Evolutionary conservation across 2,329 filamentous ascomycete genomes (phyloP), one percentile per base, ranked within the genome.

Genomic region (Ceratocystis ficicola): DNA sequence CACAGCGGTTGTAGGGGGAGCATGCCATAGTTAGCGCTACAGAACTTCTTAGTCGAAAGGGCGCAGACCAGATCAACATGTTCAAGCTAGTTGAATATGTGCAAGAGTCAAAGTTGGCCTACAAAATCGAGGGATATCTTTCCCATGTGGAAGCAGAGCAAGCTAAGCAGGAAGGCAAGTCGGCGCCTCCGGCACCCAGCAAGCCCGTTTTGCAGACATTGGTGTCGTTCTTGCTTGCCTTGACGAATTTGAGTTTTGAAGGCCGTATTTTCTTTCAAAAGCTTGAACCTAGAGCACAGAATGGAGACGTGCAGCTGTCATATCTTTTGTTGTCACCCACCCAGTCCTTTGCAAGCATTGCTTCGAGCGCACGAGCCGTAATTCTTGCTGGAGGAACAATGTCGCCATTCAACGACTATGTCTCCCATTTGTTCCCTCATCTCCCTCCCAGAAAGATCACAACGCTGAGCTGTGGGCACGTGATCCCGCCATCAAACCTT

Each of bases 341-440:
- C 0, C 86, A 93, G 71, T 90, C 95, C 70, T 97, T 99, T 75
- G 87, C 87, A 6, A 88, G 92, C 10, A 88, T 97, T 63, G 90
- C 93, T 1, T 85, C 89, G 36, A 86, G 88, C 68, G 90, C 94
- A 0, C 82, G 91, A 67, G 89, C 93, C 1, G 88, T 99, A 2
- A 87, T 99, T 52, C 79, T 99, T 2, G 94, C 92, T 0, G 94
- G 94, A 67, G 94, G 94, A 25, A 99, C 94, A 30, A 97, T 99
- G 94, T 95, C 94, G 1, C 94, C 94, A 0, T 95, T 97, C 78
- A 83, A 87, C 28, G 94, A 97, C 76, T 99, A 96, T 75, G 86
- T 83, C 44, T 82, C 87, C 3, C 89, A 96, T 71, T 80, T 99
- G 0, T 94, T 99, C 69, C 89, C 93, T 0, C 87, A 89, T 62